These are phyloP conservation scores for Huntiella bhutanensis DNA, from an alignment of 2,329 filamentous ascomycete genomes.

Conservation along the genomic window DNA sequence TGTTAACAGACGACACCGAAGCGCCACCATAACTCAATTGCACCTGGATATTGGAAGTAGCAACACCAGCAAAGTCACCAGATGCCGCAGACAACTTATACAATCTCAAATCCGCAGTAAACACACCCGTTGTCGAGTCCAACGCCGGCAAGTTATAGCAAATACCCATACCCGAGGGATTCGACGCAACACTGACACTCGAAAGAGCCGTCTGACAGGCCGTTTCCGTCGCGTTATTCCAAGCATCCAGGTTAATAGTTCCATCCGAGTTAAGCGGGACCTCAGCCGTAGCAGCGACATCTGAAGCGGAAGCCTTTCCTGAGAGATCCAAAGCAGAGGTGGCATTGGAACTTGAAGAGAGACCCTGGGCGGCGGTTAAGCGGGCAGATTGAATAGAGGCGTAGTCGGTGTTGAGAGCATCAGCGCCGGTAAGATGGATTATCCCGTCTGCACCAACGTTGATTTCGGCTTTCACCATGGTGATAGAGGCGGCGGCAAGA, in stretches of 20 bases:
- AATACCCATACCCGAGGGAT: conserved; percentile 57
- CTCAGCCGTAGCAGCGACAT: conserved; percentile 4
- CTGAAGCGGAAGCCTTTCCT: conserved; percentile 3
- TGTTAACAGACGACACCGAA: conserved; percentile 26
- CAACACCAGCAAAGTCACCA: conserved; percentile 32
- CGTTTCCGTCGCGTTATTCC: conserved; percentile 33
- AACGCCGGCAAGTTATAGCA: conserved; percentile 68
- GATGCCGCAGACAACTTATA: conserved; percentile 47
- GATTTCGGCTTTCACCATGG: conserved; percentile 6
- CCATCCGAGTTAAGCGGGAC: conserved; percentile 23
- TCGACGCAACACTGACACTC: conserved; percentile 38
- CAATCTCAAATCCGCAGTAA: conserved; percentile 58
- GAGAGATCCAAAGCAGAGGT: background rate
- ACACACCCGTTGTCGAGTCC: conserved; percentile 47
- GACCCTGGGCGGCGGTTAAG: background rate
- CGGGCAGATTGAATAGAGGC: conserved; percentile 8
- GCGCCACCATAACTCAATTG: conserved; percentile 35
- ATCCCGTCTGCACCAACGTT: conserved; percentile 5
- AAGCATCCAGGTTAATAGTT: conserved; percentile 33
- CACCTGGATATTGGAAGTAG: conserved; percentile 33
- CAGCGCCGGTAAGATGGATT: conserved; percentile 7
- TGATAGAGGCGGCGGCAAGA: conserved; percentile 10
- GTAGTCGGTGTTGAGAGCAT: conserved; percentile 11
- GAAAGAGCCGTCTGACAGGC: conserved; percentile 42
- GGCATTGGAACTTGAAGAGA: background rate